Conservation (phyloP, 2,329 filamentous ascomycete genomes). For the Epichloe scottii region DNA sequence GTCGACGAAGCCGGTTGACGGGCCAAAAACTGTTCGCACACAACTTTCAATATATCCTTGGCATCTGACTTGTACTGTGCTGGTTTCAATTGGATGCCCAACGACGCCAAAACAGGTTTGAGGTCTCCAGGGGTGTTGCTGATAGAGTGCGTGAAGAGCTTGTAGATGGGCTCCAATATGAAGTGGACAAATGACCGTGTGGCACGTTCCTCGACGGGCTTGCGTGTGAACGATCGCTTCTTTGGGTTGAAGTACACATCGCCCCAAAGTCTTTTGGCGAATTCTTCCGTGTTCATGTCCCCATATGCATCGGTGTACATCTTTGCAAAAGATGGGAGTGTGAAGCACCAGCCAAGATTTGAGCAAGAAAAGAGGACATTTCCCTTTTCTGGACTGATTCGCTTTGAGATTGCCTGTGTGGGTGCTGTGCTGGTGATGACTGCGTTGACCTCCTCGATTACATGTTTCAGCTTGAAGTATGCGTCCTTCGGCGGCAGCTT, state of each 20-base stretch:
- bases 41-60: conserved; percentile 73
- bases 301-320: conserved; percentile 90
- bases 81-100: conserved; percentile 82
- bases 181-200: conserved; percentile 89
- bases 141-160: conserved; percentile 89
- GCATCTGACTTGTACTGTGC: conserved; percentile 86
- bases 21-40: conserved; percentile 90
- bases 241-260: conserved; percentile 92
- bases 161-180: conserved; percentile 92
- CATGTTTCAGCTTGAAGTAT: conserved; percentile 97
- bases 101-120: conserved; percentile 60
- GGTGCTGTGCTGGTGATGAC: conserved; percentile 82
- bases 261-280: conserved; percentile 80
- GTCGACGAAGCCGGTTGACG: conserved; percentile 81
- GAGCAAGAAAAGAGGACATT: conserved; percentile 96
- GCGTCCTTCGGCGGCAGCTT: conserved; percentile 90
- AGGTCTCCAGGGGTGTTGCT: conserved; percentile 80
- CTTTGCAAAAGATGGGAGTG: conserved; percentile 81
- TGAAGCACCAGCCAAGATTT: conserved; percentile 94
- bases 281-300: conserved; percentile 69
- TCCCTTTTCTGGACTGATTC: conserved; percentile 88
- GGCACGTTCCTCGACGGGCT: conserved; percentile 65
- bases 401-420: conserved; percentile 62
- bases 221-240: conserved; percentile 85
- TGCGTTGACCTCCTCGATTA: conserved; percentile 97